phyloP scores from a whole-genome alignment of 108 stramenopile species.

The Pelagomonas calceolata region DNA sequence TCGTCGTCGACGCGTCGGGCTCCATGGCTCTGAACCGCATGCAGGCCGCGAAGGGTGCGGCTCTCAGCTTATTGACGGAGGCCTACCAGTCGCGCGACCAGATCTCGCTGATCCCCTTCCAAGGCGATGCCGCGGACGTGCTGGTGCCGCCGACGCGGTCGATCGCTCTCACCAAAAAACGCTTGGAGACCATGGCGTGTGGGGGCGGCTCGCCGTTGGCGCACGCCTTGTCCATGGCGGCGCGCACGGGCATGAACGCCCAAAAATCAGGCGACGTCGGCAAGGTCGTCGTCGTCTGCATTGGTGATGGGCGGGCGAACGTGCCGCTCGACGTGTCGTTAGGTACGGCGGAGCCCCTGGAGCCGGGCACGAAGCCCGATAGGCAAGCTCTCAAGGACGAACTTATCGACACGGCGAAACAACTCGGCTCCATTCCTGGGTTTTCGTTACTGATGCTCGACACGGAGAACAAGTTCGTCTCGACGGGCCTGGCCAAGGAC shows the following conservation, averaged over 20 bases:
- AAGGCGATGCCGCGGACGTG: constrained; percentile 84
- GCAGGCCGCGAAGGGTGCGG: constrained; percentile 96
- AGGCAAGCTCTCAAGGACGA: constrained; percentile 83
- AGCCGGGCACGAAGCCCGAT: constrained; percentile 81
- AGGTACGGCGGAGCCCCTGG: constrained; percentile 65
- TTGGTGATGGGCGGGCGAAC: constrained; percentile 91
- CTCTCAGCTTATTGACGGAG: constrained; percentile 80
- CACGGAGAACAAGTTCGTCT: constrained; percentile 91
- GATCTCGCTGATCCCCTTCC: constrained; percentile 88
- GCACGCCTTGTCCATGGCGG: constrained; percentile 61
- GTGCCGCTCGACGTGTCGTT: constrained; percentile 72
- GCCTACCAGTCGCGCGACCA: constrained; percentile 93
- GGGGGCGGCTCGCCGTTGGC: constrained; percentile 92
- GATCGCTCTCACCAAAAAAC: constrained; percentile 78
- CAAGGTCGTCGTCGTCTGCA: constrained; percentile 83
- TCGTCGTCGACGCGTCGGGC: constrained; percentile 86
- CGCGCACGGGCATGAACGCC: constrained; percentile 80
- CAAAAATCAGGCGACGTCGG: constrained; percentile 87
- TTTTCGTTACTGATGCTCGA: constrained; percentile 87
- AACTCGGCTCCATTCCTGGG: constrained; percentile 64
- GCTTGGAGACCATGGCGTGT: constrained; percentile 92
- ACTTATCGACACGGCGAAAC: constrained; percentile 68
- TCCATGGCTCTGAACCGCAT: constrained; percentile 95
- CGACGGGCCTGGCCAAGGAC: constrained; percentile 89
- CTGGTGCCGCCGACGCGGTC: constrained; percentile 87